Percentiles rank a stretch among this genome's conserved stretches.
Conservation (phyloP, 768 basidiomycete genomes). For the Termitomyces bulborhizus region DNA sequence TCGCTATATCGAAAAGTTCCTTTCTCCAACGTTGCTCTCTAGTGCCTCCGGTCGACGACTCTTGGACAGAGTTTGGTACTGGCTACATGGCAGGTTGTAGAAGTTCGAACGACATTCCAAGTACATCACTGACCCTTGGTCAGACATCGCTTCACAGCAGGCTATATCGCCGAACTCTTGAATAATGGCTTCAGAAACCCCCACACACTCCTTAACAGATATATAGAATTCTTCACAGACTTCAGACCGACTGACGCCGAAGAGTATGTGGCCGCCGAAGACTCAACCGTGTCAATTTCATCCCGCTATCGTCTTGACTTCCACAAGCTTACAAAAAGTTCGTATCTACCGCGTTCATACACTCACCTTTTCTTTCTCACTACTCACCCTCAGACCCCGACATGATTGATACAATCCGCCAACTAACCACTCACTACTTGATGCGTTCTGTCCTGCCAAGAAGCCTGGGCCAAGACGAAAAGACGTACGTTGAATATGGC, state of each 20-base stretch:
- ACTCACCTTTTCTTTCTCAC: neutral
- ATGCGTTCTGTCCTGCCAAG: conserved; percentile 33
- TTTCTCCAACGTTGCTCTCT: conserved; percentile 24
- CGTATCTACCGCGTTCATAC: conserved; percentile 4
- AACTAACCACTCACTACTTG: conserved; percentile 31
- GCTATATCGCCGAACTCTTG: conserved; percentile 35
- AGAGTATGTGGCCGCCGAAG: conserved; percentile 24
- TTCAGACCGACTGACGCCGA: conserved; percentile 33
- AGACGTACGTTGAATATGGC: conserved; percentile 35
- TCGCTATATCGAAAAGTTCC: conserved; percentile 30
- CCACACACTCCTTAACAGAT: conserved; percentile 34
- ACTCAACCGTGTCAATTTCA: conserved; percentile 21
- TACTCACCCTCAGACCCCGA: conserved; percentile 22
- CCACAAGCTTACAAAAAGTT: conserved; percentile 35
- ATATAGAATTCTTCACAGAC: conserved; percentile 33
- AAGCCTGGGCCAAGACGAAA: conserved; percentile 33
- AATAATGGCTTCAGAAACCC: conserved; percentile 31
- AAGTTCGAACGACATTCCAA: neutral
- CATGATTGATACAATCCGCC: conserved; percentile 32
- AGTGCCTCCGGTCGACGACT: conserved; percentile 24
- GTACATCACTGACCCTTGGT: neutral
- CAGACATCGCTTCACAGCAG: conserved; percentile 42
- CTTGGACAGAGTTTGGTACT: conserved; percentile 35
- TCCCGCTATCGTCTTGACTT: conserved; percentile 35
- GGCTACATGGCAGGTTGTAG: conserved; percentile 37